Base-by-base conservation (phyloP, 2,329 filamentous ascomycete species). In the Colletotrichum horii region DNA sequence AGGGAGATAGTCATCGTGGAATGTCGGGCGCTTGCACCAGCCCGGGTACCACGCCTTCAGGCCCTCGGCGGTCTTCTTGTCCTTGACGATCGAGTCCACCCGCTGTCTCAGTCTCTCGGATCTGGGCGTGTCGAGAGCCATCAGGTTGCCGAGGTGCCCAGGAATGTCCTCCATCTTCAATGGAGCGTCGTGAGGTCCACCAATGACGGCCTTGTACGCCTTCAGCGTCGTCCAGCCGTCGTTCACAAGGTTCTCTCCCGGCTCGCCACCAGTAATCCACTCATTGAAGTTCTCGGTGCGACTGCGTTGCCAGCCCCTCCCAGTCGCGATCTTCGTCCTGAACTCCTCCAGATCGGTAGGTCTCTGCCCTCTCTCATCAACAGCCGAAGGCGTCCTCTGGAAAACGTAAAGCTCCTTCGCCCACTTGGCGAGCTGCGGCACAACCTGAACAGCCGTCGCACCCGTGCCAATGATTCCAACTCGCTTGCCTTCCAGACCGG, bases 1-100 rank as follows among this genome's bases (percentile, higher is more conserved):
- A 4, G 85, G 79, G 0, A 93, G 86, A 78, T 92, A 93, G 7
- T 88, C 86, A 78, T 93, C 90, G 81, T 91, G 90, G 82, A 93
- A 93, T 55, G 85, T 88, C 0, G 92, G 91, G 0, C 92, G 88
- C 81, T 94, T 94, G 84, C 92, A 94, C 87, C 89, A 92, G 0
- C 83, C 82, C 1, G 89, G 87, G 79, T 93, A 94, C 89, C 90
- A 92, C 0, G 91, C 84, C 79, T 91, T 90, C 8, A 93, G 85
- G 4, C 82, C 85, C 32, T 86, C 85, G 0, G 91, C 91, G 0
- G 87, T 90, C 2, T 80, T 81, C 14, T 82, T 81, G 77, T 93
- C 87, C 48, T 87, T 81, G n/a, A 93, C 91, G n/a, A 89, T 81
- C 0, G 83, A 78, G n/a, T 88, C 86, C 8, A 88, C 84, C 4